Base-by-base conservation (phyloP, 2,329 filamentous ascomycete species). In the Colletotrichum sp. region DNA sequence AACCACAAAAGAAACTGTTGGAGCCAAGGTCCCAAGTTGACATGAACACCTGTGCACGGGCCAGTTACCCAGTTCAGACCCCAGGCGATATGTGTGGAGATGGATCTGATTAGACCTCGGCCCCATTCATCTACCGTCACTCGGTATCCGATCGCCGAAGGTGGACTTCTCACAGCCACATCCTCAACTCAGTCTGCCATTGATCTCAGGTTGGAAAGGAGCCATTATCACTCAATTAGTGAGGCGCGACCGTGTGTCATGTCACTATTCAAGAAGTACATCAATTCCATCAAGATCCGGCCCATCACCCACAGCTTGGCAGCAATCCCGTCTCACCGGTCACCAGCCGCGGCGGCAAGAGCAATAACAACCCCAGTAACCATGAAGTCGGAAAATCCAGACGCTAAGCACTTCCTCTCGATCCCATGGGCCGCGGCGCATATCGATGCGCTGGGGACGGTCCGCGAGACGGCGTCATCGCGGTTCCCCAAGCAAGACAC, bases 381-480 rank as follows among this genome's bases (percentile, higher is more conserved):
- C 11, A 78, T 78, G 77, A 74, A 70, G 48, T 63, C 71, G 16
- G 48, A 61, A 13, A 69, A 72, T 48, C 72, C 67, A 6, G 77
- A 78, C 67, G 34, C 72, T 25, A 71, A 78, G 52, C 77, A 85
- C 80, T 87, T 87, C 80, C 78, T 77, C 63, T 79, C 83, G 3
- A 80, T 84, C 61, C 82, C 84, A 13, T 86, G 85, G 85, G 85
- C 82, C 68, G 80, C 82, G 52, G 74, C 78, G n/a, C 80, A 83
- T 34, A 80, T 86, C 25, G 76, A 75, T 5, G 75, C 77, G 22
- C 78, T 79, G 8, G 77, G 78, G 70, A 77, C 80, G 22, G 80
- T 86, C 59, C 77, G 80, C 44, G 84, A 84, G 74, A 79, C 84
- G 55, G 81, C 83, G 15, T 79, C 80, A 48, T 82, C 81, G 74